Percentiles rank a stretch among this genome's conserved stretches.
Conservation (phyloP, 805 yeast genomes). For the Maudiozyma barnettii region DNA sequence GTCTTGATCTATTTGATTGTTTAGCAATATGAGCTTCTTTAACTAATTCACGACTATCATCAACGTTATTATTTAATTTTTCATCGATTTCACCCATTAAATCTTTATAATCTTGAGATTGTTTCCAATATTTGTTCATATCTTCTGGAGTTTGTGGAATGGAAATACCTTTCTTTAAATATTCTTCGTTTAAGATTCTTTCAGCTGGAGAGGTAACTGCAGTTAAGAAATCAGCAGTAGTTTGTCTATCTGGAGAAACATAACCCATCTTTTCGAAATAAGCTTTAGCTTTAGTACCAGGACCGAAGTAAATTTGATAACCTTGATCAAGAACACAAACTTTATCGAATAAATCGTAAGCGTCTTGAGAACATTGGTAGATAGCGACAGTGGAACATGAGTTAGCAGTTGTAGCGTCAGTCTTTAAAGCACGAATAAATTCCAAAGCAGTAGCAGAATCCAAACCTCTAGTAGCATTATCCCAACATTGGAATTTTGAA, state of each 20-base stretch:
- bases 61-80: slow-evolving; percentile 7
- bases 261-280: slow-evolving; percentile 48
- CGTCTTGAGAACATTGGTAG: slow-evolving; percentile 32
- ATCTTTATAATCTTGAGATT: slow-evolving; percentile 34
- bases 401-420: slow-evolving; percentile 39
- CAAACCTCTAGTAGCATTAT: slow-evolving; percentile 57
- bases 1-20: slow-evolving; percentile 37
- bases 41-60: slow-evolving; percentile 10
- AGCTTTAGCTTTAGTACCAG: slow-evolving; percentile 36
- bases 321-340: slow-evolving; percentile 47
- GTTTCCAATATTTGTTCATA: slow-evolving; percentile 42
- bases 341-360: slow-evolving; percentile 3
- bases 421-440: slow-evolving; percentile 44
- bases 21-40: slow-evolving; percentile 36
- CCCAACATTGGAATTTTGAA: slow-evolving; percentile 44
- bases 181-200: slow-evolving; percentile 36
- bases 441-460: slow-evolving; percentile 56
- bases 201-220: slow-evolving; percentile 46
- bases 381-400: slow-evolving; percentile 55
- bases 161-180: slow-evolving; percentile 34
- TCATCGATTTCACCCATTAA: slow-evolving; percentile 38
- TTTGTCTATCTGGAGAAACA: slow-evolving; percentile 46
- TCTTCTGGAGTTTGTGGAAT: slow-evolving; percentile 48
- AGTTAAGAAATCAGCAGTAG: slow-evolving; percentile 51
- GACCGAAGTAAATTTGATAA: slow-evolving; percentile 46